Base-by-base conservation (phyloP, 495 filamentous ascomycete species). In the Apodospora peruviana region DNA sequence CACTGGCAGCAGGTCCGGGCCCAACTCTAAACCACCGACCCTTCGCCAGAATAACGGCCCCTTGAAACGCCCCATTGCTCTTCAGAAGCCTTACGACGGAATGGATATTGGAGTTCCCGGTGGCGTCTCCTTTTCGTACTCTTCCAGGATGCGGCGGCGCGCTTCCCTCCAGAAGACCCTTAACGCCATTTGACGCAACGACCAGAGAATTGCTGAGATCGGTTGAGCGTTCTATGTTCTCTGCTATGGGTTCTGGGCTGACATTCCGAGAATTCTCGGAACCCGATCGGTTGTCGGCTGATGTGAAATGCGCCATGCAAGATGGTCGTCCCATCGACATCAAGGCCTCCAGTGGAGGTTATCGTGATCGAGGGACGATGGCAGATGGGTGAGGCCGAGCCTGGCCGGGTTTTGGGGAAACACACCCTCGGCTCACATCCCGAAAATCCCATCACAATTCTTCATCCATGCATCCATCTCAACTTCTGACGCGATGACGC, bases 361-460 rank as follows among this genome's bases (percentile, higher is more conserved):
- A 34, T 19, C n/a, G n/a, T n/a, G n/a, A n/a, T n/a, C n/a, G n/a
- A n/a, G n/a, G n/a, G n/a, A n/a, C n/a, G n/a, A n/a, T n/a, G n/a
- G n/a, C n/a, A n/a, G n/a, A n/a, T n/a, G n/a, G n/a, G n/a, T n/a
- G n/a, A n/a, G n/a, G 32, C 16, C 32, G 32, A 7, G 11, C 32
- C 2, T 35, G 32, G 32, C 46, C 48, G 18, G 50, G 53, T 52
- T 58, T 39, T 35, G 12, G 43, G 11, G 27, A 32, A 14, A 32
- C 27, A 9, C 39, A 19, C 40, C 36, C 51, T 52, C 46, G 48
- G 50, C 35, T 48, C 45, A 43, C 49, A 56, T 62, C 56, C 25
- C 43, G 55, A 47, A 17, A 47, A 57, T 57, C 55, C 21, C 37
- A n/a, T 23, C 39, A 35, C 21, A 24, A 18, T 38, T 19, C 27